Percentiles rank a stretch among this genome's conserved stretches.
phyloP scores from a whole-genome alignment of 768 basidiomycete species.

The Boletus subparvulus region DNA sequence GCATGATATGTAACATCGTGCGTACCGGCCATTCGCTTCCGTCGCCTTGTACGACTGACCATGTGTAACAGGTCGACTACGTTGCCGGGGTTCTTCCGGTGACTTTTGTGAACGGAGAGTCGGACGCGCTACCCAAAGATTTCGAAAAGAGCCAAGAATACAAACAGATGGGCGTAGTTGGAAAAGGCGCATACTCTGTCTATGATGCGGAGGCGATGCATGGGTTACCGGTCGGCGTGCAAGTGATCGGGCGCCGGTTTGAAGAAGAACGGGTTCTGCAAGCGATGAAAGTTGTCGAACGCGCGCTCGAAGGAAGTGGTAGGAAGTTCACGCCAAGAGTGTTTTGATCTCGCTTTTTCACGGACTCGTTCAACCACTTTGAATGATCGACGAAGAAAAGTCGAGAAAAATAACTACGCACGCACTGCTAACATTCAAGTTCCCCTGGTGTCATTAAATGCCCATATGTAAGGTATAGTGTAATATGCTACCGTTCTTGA shows the following conservation, averaged over 20 bases:
- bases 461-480: no score
- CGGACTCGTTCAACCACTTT: neutral
- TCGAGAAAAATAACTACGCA: neutral
- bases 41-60: neutral
- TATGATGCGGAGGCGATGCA: constrained; percentile 66
- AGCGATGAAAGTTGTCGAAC: constrained; percentile 62
- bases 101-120: constrained; percentile 45
- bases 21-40: constrained; percentile 14
- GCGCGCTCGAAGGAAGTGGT: constrained; percentile 23
- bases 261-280: constrained; percentile 75
- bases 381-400: neutral
- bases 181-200: constrained; percentile 46
- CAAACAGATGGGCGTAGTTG: constrained; percentile 42
- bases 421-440: no score
- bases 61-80: constrained; percentile 46
- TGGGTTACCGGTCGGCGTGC: constrained; percentile 67
- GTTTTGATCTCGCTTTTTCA: constrained; percentile 15
- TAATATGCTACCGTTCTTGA: no score
- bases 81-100: constrained; percentile 61
- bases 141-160: constrained; percentile 29
- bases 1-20: constrained; percentile 47
- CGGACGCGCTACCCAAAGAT: constrained; percentile 38
- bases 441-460: no score
- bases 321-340: constrained; percentile 22
- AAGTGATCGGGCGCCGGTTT: constrained; percentile 58